These are phyloP conservation scores for Agaricus bisporus DNA, from an alignment of 768 basidiomycete species.

Conservation along the genomic window DNA sequence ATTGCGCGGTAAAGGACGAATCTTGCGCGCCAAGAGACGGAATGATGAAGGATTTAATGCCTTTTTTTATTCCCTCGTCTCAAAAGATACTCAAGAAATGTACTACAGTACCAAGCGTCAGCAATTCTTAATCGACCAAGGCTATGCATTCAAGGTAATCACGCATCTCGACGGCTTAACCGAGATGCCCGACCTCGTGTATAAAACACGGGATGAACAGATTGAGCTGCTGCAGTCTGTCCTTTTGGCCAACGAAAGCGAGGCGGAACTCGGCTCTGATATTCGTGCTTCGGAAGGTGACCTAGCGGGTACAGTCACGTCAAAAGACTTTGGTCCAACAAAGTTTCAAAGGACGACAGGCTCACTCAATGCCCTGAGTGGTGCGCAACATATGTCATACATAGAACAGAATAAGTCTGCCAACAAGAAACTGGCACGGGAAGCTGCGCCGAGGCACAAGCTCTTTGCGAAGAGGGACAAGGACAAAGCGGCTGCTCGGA, in stretches of 20 bases:
- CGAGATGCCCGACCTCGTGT: constrained; percentile 81
- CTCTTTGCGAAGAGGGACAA: constrained; percentile 81
- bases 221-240: constrained; percentile 95
- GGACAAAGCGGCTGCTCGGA: constrained; percentile 52
- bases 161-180: constrained; percentile 94
- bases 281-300: constrained; percentile 81
- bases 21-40: constrained; percentile 91
- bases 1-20: constrained; percentile 58
- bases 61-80: constrained; percentile 98
- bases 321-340: constrained; percentile 79
- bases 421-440: constrained; percentile 71
- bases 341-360: constrained; percentile 77
- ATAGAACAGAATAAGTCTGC: constrained; percentile 88
- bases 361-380: constrained; percentile 77
- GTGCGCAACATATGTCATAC: constrained; percentile 90
- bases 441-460: constrained; percentile 58
- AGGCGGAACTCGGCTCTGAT: constrained; percentile 83
- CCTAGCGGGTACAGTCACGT: constrained; percentile 78
- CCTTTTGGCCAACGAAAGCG: constrained; percentile 83
- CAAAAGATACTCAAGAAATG: constrained; percentile 99
- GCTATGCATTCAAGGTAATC: constrained; percentile 99
- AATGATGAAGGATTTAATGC: constrained; percentile 99
- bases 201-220: constrained; percentile 86
- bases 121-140: constrained; percentile 97
- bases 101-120: constrained; percentile 99